phyloP scores from a whole-genome alignment of 2,329 filamentous ascomycete species.

The Hymenoscyphus infarciens region DNA sequence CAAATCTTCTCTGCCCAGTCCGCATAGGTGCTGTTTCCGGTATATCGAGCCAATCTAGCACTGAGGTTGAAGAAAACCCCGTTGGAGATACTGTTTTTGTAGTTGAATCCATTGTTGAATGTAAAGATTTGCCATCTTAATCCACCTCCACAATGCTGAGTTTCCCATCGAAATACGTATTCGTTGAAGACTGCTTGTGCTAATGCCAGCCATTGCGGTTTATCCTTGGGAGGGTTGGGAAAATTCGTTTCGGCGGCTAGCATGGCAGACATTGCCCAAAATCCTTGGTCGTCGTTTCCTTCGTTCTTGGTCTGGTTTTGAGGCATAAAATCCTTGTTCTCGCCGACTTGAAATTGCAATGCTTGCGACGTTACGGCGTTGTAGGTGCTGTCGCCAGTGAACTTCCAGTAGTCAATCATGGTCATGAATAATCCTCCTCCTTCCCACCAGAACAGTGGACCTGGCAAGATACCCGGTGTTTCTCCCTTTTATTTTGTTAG shows the following conservation, averaged over 20 bases:
- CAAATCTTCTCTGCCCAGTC: slow-evolving; percentile 73
- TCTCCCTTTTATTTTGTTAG: slow-evolving; percentile 35
- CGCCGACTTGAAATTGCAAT: slow-evolving; percentile 70
- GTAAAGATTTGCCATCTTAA: slow-evolving; percentile 80
- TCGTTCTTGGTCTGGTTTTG: slow-evolving; percentile 63
- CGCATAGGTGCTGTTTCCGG: slow-evolving; percentile 71
- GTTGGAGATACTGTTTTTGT: slow-evolving; percentile 65
- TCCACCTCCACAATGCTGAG: slow-evolving; percentile 64
- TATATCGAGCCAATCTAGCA: slow-evolving; percentile 70
- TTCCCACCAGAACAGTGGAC: slow-evolving; percentile 55
- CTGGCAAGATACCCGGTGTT: slow-evolving; percentile 48
- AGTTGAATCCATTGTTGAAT: slow-evolving; percentile 78
- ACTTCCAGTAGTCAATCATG: slow-evolving; percentile 79
- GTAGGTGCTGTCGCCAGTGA: slow-evolving; percentile 68
- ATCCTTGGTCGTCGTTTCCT: slow-evolving; percentile 73
- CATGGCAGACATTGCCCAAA: slow-evolving; percentile 70
- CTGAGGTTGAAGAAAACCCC: slow-evolving; percentile 59
- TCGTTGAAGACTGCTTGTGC: slow-evolving; percentile 79
- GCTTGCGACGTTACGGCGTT: slow-evolving; percentile 64
- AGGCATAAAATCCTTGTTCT: slow-evolving; percentile 73
- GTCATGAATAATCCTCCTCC: slow-evolving; percentile 73
- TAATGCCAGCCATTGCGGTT: slow-evolving; percentile 66
- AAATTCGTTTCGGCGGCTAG: slow-evolving; percentile 66
- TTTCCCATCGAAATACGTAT: slow-evolving; percentile 70
- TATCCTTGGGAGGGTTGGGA: slow-evolving; percentile 46